Conservation (phyloP, 1,139 yeast genomes). For the Suhomyces terraborum region DNA sequence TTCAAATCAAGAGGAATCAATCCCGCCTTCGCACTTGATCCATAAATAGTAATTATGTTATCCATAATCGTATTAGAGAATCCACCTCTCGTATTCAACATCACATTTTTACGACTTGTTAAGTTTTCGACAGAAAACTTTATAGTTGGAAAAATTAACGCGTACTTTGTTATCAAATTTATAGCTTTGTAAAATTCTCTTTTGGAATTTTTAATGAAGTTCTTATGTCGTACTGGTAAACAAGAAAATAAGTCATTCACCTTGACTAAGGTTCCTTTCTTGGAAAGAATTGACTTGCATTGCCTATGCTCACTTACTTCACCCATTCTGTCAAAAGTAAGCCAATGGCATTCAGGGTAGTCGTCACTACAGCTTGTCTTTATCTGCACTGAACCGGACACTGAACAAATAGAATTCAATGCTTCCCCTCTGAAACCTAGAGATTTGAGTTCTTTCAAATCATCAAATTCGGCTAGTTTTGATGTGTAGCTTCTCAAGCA, state of each 20-base stretch:
- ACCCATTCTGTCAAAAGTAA: constrained; percentile 60
- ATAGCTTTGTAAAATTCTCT: constrained; percentile 73
- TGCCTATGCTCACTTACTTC: constrained; percentile 33
- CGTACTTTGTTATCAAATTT: constrained; percentile 63
- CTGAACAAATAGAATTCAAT: constrained; percentile 66
- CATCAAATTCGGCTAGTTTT: constrained; percentile 62
- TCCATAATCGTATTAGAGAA: constrained; percentile 36
- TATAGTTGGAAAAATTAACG: constrained; percentile 59
- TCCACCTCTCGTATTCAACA: constrained; percentile 55
- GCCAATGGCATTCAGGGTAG: constrained; percentile 58
- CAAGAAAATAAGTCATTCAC: constrained; percentile 58
- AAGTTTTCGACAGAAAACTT: constrained; percentile 62
- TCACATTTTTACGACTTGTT: constrained; percentile 48
- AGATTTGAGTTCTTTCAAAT: constrained; percentile 53
- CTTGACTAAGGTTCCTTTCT: constrained; percentile 59
- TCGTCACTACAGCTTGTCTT: constrained; percentile 53
- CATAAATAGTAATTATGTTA: constrained; percentile 69
- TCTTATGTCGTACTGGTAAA: constrained; percentile 75
- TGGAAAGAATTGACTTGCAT: constrained; percentile 36
- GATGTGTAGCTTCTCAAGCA: constrained; percentile 83
- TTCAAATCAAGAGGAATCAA: constrained; percentile 49
- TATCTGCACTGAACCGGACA: constrained; percentile 52
- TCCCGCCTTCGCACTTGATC: constrained; percentile 62
- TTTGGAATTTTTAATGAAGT: constrained; percentile 65
- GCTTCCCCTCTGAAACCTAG: constrained; percentile 90